A percentile compares a stretch with the other conserved stretches of the same genome.
phyloP scores from a whole-genome alignment of 768 basidiomycete genomes.

The Tylopilus plumbeoviolaceoides region DNA sequence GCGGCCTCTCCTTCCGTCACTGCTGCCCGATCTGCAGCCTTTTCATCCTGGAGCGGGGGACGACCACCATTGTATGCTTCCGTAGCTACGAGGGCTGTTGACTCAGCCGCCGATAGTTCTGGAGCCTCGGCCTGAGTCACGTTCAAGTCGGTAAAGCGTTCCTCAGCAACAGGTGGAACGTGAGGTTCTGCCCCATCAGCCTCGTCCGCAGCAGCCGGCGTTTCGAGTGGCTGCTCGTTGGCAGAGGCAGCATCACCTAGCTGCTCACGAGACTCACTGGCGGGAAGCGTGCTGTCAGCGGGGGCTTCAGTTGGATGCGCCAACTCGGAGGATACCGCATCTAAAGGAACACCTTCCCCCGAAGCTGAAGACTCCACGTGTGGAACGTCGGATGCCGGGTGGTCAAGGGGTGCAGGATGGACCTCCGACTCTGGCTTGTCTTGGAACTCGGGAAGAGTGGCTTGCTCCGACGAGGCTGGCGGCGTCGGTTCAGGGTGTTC shows the following conservation, averaged over 20 bases:
- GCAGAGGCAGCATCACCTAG: conserved; percentile 3
- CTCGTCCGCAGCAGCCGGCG: conserved; percentile 1
- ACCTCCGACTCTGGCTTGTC: conserved; percentile 11
- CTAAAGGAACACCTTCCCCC: conserved; percentile 8
- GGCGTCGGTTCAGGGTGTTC: conserved; percentile 5
- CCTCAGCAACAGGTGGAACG: conserved; percentile 4
- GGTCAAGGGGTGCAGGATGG: conserved; percentile 14
- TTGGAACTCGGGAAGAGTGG: conserved; percentile 2
- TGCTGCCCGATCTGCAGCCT: conserved; percentile 7
- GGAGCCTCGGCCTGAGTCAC: conserved; percentile 9
- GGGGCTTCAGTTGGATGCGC: conserved; percentile 7
- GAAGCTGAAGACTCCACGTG: conserved; percentile 15
- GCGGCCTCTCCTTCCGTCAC: conserved; percentile 10
- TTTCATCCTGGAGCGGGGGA: conserved; percentile 9
- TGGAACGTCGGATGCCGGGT: conserved; percentile 11
- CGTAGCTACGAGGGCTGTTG: conserved; percentile 4
- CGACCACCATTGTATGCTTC: conserved; percentile 5
- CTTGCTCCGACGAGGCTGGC: conserved; percentile 3
- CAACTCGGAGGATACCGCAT: neutral
- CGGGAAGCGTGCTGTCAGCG: conserved; percentile 2
- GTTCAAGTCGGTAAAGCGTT: conserved; percentile 4
- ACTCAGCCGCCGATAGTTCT: conserved; percentile 9
- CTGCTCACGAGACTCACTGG: conserved; percentile 22
- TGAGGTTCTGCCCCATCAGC: conserved; percentile 2
- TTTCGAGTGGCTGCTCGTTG: conserved; percentile 7